These are phyloP conservation scores for Exophiala xenobiotica DNA, from an alignment of 2,329 filamentous ascomycete species.

Conservation along the genomic window DNA sequence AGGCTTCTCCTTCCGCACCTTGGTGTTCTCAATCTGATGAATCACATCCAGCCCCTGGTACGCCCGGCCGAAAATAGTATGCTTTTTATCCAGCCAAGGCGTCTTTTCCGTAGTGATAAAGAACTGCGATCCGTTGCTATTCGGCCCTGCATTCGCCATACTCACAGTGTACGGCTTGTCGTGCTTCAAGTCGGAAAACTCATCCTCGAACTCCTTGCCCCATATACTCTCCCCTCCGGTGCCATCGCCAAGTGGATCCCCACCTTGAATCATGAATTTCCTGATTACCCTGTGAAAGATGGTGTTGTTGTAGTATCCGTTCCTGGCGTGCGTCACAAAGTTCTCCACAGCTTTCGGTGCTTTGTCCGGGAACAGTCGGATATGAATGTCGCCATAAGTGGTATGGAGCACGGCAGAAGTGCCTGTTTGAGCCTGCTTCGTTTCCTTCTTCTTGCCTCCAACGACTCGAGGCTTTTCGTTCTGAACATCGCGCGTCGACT, in stretches of 20 bases:
- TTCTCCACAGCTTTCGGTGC: conserved; percentile 96
- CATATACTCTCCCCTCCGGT: conserved; percentile 90
- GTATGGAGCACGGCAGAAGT: conserved; percentile 85
- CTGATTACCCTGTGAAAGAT: conserved; percentile 97
- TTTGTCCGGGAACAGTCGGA: conserved; percentile 87
- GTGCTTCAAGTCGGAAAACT: conserved; percentile 86
- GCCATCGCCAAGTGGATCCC: conserved; percentile 83
- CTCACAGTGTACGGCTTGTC: conserved; percentile 95
- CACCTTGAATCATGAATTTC: conserved; percentile 96
- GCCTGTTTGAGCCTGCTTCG: conserved; percentile 69
- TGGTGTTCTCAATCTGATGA: conserved; percentile 89
- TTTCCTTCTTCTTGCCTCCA: conserved; percentile 49
- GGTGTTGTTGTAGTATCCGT: conserved; percentile 94
- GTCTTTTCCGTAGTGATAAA: conserved; percentile 94
- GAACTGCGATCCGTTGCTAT: conserved; percentile 95
- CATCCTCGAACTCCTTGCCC: conserved; percentile 89
- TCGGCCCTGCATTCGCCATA: conserved; percentile 96
- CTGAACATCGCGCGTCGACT: conserved; percentile 83
- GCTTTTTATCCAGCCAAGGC: conserved; percentile 92
- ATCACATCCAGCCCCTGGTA: conserved; percentile 90
- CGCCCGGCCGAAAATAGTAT: conserved; percentile 91
- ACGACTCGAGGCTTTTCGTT: conserved; percentile 83
- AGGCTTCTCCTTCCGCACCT: conserved; percentile 86
- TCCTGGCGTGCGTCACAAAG: conserved; percentile 86
- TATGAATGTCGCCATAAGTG: conserved; percentile 87